These are phyloP conservation scores for Pleurotus eryngii DNA, from an alignment of 768 basidiomycete genomes.

Conservation along the genomic window DNA sequence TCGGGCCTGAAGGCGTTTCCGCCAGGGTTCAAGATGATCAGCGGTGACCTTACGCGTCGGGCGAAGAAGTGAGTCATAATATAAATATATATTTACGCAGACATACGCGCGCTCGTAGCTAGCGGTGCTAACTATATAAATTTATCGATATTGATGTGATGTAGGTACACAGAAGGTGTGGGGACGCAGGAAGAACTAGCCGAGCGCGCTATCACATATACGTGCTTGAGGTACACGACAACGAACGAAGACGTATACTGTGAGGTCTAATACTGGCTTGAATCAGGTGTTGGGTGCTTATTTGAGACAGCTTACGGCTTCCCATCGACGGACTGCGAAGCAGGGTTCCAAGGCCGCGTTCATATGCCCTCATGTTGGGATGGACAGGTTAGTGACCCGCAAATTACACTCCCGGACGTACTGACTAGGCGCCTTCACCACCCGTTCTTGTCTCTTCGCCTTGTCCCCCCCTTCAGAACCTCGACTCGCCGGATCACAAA, in stretches of 20 bases:
- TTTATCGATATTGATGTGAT: background rate
- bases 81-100: no score
- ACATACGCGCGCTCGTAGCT: background rate
- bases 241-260: slow-evolving; percentile 14
- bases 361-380: slow-evolving; percentile 42
- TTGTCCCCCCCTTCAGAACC: slow-evolving; percentile 21
- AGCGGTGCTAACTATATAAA: background rate
- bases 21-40: slow-evolving; percentile 39
- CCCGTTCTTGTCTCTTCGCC: no score
- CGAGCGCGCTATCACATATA: slow-evolving; percentile 36
- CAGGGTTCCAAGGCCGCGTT: slow-evolving; percentile 34
- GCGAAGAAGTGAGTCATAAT: slow-evolving; percentile 25
- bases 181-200: slow-evolving; percentile 38
- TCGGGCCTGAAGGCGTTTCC: slow-evolving; percentile 40
- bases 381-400: slow-evolving; percentile 26
- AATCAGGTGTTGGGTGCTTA: background rate
- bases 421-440: no score
- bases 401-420: no score
- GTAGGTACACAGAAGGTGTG: slow-evolving; percentile 23
- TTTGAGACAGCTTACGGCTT: slow-evolving; percentile 29
- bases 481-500: slow-evolving; percentile 35
- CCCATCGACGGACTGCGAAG: slow-evolving; percentile 40
- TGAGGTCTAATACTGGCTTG: slow-evolving; percentile 13
- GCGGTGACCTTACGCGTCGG: slow-evolving; percentile 35
- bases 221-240: slow-evolving; percentile 36